Evolutionary conservation across 495 filamentous ascomycete species (phyloP), one percentile per base, ranked within the genome.

Genomic region (Tuber melanosporum): DNA sequence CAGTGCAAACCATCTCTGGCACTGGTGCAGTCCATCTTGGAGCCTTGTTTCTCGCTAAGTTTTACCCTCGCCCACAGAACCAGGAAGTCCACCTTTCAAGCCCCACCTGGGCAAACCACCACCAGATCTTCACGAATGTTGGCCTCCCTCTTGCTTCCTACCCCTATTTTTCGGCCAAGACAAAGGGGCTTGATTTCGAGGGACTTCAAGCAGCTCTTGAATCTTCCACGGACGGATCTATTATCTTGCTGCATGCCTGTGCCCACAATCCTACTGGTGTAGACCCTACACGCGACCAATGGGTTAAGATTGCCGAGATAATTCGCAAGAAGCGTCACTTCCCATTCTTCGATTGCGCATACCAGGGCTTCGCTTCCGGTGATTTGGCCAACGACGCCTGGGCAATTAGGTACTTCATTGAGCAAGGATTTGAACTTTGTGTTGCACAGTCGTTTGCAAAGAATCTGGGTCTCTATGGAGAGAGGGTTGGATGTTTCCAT

Each of bases 251-350:
- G 22, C 95, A 99, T 85, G 94, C 93, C 77, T 99, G 95, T 85
- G 95, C 95, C 42, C 95, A 98, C 87, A 99, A 99, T 85, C 95
- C 95, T 39, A 99, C 95, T 20, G 95, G 95, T 76, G 95, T 99
- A 73, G 95, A 99, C 86, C 95, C 93, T 36, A 95, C 95, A 32
- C 88, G 90, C 73, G 94, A 94, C 49, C 95, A 99, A 86, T 99
- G 95, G 95, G 93, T 91, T 83, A 87, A 96, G 81, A 89, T 99
- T 77, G 94, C 94, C 73, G 83, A 87, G 9, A 82, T 97, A 41
- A 90, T 98, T 84, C 87, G 88, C 73, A 83, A 86, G 44, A 92
- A 91, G 85, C 88, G 89, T 62, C 96, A 94, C 85, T 98, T 99
- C 88, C 96, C 95, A 80, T 99, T 98, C 89, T 98, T 99, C 87